These are phyloP conservation scores for Astraeus odoratus DNA, from an alignment of 768 basidiomycete genomes.

Conservation along the genomic window DNA sequence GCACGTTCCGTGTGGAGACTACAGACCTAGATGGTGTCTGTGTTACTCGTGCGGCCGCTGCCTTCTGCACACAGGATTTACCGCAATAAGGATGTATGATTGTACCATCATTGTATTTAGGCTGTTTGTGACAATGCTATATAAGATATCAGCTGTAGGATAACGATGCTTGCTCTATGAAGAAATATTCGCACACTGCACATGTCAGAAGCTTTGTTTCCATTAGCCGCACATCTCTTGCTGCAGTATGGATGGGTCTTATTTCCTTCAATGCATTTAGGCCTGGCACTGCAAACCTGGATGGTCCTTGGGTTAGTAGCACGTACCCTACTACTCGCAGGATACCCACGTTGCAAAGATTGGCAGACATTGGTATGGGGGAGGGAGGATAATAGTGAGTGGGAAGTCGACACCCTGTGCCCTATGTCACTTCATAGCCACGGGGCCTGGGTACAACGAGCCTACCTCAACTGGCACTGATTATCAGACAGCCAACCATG, in stretches of 20 bases:
- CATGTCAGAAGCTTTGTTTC: slow-evolving; percentile 37
- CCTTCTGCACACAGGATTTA: slow-evolving; percentile 53
- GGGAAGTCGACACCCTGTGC: no score
- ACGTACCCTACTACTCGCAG: slow-evolving; percentile 1
- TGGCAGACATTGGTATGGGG: no score
- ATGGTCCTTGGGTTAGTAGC: slow-evolving; percentile 4
- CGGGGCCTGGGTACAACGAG: no score
- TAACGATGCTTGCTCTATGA: not conserved
- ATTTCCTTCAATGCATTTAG: slow-evolving; percentile 49
- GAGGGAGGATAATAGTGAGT: no score
- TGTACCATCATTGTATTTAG: slow-evolving; percentile 52
- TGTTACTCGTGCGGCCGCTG: no score
- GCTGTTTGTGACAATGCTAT: slow-evolving; percentile 53
- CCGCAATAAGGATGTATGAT: slow-evolving; percentile 57
- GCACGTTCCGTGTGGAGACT: slow-evolving; percentile 9
- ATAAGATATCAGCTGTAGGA: slow-evolving; percentile 7
- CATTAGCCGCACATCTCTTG: slow-evolving; percentile 51
- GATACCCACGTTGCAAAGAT: slow-evolving; percentile 45
- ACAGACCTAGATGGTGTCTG: no score
- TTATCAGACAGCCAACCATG: no score
- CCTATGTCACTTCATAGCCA: no score
- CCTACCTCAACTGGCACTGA: no score
- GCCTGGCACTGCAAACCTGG: slow-evolving; percentile 49
- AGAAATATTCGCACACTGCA: slow-evolving; percentile 40
- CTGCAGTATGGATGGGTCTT: slow-evolving; percentile 54